Conservation (phyloP, 768 basidiomycete species). For the Mycena polygramma region DNA sequence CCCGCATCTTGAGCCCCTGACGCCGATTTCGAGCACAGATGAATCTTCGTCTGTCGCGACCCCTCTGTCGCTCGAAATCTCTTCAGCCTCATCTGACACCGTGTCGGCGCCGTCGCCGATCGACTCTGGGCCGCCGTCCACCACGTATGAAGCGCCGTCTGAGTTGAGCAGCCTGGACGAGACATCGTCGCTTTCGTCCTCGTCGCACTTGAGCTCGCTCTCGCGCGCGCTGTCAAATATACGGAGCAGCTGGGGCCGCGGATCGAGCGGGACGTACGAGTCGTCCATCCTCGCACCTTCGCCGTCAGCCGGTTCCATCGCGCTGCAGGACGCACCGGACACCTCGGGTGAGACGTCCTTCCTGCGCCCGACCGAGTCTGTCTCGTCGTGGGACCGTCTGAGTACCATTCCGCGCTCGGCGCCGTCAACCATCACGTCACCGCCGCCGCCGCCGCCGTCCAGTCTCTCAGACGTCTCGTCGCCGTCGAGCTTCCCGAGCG, state of each 20-base stretch:
- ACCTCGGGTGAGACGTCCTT: slow-evolving; percentile 81
- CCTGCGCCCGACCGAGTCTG: slow-evolving; percentile 67
- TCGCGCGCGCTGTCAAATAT: slow-evolving; percentile 44
- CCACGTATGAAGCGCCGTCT: slow-evolving; percentile 21
- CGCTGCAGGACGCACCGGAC: slow-evolving; percentile 72
- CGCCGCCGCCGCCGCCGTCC: slow-evolving; percentile 45
- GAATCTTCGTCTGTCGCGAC: slow-evolving; percentile 44
- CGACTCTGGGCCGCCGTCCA: slow-evolving; percentile 27
- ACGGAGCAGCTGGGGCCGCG: slow-evolving; percentile 63
- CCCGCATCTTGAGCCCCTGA: slow-evolving; percentile 28
- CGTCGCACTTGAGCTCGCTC: slow-evolving; percentile 32
- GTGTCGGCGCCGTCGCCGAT: slow-evolving; percentile 52
- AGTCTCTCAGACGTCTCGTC: slow-evolving; percentile 35
- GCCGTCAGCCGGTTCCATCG: slow-evolving; percentile 67
- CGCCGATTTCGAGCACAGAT: slow-evolving; percentile 25
- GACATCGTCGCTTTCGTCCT: slow-evolving; percentile 27
- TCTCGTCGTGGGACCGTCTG: slow-evolving; percentile 59
- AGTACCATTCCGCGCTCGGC: slow-evolving; percentile 60
- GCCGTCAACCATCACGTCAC: slow-evolving; percentile 41
- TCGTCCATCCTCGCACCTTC: slow-evolving; percentile 83
- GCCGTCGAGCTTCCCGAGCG: slow-evolving; percentile 29
- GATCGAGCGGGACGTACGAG: slow-evolving; percentile 79
- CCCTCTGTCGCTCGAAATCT: slow-evolving; percentile 46
- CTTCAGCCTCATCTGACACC: slow-evolving; percentile 42
- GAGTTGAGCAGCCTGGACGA: slow-evolving; percentile 30